Base-by-base conservation (phyloP, 805 yeast species). In the Komagataella ulmi region DNA sequence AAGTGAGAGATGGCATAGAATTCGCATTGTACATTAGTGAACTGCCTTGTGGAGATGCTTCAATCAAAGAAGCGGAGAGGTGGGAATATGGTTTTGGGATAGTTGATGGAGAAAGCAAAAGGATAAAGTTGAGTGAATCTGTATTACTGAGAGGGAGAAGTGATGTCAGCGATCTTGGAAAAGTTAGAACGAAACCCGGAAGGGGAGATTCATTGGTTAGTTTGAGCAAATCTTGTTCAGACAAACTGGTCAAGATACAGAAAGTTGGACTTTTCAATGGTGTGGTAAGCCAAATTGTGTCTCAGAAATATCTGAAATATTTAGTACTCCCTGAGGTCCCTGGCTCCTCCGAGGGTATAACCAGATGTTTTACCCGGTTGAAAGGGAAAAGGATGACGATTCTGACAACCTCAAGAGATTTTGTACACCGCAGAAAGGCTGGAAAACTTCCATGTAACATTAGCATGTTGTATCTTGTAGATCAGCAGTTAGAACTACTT, bases 131-230 rank as follows among this genome's bases (percentile, higher is more conserved):
- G 18, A n/a, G 12, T 8, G 53, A 53, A 2, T 58, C 56, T 1
- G 50, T 56, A 2, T 49, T 24, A 0, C 14, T 77, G 1, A 62
- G 96, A 58, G 97, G 97, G 0, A 64, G 95, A 45, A 76, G 75
- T 43, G 70, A 78, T 61, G 83, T 78, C 56, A 67, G 66, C 14
- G 58, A 66, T 17, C 65, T 73, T 2, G 96, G 96, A 0, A 65
- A 69, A 7, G 89, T 91, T 1, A 71, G 99, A 55, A 90, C 98
- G 0, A 91, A 93, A 61, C 99, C 98, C 0, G 99, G 99, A 1
- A 65, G 98, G 50, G 63, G 72, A 24, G 98, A 93, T 61, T 84
- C 97, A 2, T 74, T 76, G 1, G 55, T 80, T 3, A 77, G 95
- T 0, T 64, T 76, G 49, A 85, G 95, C 30, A 91, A 89, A 63